These are phyloP conservation scores for Cadophora gregata DNA, from an alignment of 2,329 filamentous ascomycete genomes.

Conservation along the genomic window DNA sequence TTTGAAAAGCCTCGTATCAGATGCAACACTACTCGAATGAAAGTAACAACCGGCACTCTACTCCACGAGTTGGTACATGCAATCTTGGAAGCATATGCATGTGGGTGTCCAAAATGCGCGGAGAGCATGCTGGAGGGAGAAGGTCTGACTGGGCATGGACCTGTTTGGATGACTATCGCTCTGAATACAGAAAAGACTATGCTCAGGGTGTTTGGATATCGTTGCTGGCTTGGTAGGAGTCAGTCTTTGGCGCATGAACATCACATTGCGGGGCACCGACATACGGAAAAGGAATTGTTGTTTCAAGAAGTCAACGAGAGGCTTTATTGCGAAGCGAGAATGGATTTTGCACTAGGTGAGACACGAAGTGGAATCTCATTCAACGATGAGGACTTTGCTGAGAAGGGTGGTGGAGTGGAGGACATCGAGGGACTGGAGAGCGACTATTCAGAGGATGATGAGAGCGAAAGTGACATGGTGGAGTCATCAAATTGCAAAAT, in stretches of 20 bases:
- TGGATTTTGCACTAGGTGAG: neutral
- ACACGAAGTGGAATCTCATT: neutral
- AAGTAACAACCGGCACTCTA: neutral
- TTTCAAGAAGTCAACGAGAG: neutral
- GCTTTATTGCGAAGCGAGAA: neutral
- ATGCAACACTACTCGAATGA: neutral
- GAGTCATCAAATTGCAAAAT: neutral
- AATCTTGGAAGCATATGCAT: neutral
- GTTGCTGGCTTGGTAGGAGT: conserved; percentile 4
- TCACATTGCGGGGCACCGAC: neutral
- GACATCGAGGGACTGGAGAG: neutral
- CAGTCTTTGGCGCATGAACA: conserved; percentile 13
- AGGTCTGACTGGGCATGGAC: neutral
- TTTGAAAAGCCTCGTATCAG: neutral
- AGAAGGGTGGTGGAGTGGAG: neutral
- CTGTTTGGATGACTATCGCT: conserved; percentile 4
- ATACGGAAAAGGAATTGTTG: neutral
- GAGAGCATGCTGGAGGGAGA: neutral
- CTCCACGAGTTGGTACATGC: conserved; percentile 11
- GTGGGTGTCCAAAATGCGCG: neutral
- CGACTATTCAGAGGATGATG: conserved; percentile 7
- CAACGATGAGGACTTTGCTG: neutral
- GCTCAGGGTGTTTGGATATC: neutral
- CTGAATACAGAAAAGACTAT: neutral
- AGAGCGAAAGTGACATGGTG: neutral